These are phyloP conservation scores for Centella asiatica DNA, from an alignment of 129 eudicot species.

Conservation along the genomic window DNA sequence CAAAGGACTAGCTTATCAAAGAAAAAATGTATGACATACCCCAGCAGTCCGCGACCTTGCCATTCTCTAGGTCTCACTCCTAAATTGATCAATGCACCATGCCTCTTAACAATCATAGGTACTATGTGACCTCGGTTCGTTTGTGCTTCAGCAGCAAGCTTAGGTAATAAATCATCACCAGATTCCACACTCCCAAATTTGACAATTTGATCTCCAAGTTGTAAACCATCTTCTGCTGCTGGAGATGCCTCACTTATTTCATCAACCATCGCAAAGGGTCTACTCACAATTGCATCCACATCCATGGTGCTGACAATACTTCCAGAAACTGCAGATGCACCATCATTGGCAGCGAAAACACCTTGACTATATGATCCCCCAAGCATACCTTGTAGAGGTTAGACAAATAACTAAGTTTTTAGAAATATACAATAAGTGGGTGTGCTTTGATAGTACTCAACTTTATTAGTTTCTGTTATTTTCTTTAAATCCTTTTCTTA, in stretches of 20 bases:
- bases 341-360: conserved; percentile 13
- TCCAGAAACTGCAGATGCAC: conserved; percentile 14
- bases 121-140: conserved; percentile 49
- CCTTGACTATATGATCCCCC: conserved; percentile 27
- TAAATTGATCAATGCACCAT: conserved; percentile 52
- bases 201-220: conserved; percentile 89
- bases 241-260: conserved; percentile 91
- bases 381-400: conserved; percentile 14
- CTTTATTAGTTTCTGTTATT: too few species aligned
- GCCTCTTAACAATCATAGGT: conserved; percentile 67
- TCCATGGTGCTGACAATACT: conserved; percentile 39
- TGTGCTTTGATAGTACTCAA: too few species aligned
- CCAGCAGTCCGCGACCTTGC: conserved; percentile 88
- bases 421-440: too few species aligned
- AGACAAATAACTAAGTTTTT: conserved; percentile 1
- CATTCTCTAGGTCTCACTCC: conserved; percentile 83
- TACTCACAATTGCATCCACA: conserved; percentile 34
- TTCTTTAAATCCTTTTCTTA: too few species aligned
- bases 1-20: not conserved
- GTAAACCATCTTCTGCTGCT: conserved; percentile 95
- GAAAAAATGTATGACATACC: conserved; percentile 40
- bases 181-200: conserved; percentile 81
- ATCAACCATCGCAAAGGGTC: conserved; percentile 92
- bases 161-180: conserved; percentile 71
- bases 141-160: conserved; percentile 84